Conservation (phyloP, 257 asterid species). For the Solanum arcanum region DNA sequence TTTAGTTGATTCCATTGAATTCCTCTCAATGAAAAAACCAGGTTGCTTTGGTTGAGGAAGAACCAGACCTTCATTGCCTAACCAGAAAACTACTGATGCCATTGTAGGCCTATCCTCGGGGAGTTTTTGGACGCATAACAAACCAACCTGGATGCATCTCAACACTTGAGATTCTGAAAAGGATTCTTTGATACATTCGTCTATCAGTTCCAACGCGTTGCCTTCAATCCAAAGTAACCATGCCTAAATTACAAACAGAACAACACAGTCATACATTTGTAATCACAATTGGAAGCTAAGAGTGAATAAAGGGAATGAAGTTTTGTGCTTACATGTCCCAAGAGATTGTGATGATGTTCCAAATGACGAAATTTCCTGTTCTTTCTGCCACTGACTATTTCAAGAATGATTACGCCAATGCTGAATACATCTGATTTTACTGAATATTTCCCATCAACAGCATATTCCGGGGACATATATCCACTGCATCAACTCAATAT, state of each 20-base stretch:
- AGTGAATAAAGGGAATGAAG: neutral
- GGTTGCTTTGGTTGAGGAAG: slow-evolving; percentile 6
- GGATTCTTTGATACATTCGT: neutral
- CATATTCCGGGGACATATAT: slow-evolving; percentile 5
- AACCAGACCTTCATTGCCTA: neutral
- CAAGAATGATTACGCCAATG: neutral
- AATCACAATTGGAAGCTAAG: neutral
- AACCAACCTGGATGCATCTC: slow-evolving; percentile 6
- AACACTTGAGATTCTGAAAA: neutral
- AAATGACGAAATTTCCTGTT: slow-evolving; percentile 6
- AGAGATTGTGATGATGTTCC: slow-evolving; percentile 11
- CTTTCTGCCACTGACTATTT: slow-evolving; percentile 3
- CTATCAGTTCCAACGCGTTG: neutral
- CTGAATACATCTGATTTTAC: slow-evolving; percentile 8
- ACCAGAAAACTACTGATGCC: slow-evolving; percentile 5
- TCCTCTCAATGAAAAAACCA: slow-evolving; percentile 7
- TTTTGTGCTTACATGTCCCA: slow-evolving; percentile 11
- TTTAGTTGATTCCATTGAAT: neutral
- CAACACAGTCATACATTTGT: neutral
- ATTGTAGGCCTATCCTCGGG: slow-evolving; percentile 10
- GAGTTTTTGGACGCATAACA: slow-evolving; percentile 2
- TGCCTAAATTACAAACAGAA: neutral
- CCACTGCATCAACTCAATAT: neutral
- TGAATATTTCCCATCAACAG: neutral
- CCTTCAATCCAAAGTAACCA: slow-evolving; percentile 7